Evolutionary conservation across 2,329 filamentous ascomycete genomes (phyloP), one percentile per base, ranked within the genome.

Genomic region (Laburnicola sp.): DNA sequence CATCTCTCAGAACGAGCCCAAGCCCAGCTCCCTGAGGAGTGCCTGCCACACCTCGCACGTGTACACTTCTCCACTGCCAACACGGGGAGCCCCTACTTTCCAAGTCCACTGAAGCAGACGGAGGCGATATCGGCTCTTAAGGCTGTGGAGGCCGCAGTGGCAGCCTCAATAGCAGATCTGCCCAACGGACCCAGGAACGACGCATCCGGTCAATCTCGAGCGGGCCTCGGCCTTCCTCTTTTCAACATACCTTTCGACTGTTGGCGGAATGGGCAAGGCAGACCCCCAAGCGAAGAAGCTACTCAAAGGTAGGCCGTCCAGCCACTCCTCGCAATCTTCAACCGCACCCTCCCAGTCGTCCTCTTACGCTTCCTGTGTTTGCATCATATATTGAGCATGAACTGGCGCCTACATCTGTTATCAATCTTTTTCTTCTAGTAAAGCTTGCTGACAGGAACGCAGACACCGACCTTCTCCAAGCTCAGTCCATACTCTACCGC

Each of bases 401-500:
- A n/a, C n/a, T n/a, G n/a, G n/a, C n/a, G n/a, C n/a, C 16, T 27
- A 10, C 3, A 10, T 26, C 6, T 39, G 4, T n/a, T 7, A 4
- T 6, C 9, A 9, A 10, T n/a, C 25, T 25, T 10, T 6, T n/a
- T 7, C 3, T 27, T 11, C 6, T 2, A 26, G 7, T 39, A 10
- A n/a, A n/a, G n/a, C n/a, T n/a, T n/a, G 10, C 37, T 39, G 37
- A 39, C 37, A 16, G n/a, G 2, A 11, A 4, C 30, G 10, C 38
- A 89, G 87, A 89, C 60, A 91, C 87, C 61, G 87, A 91, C 70
- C 71, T 89, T 22, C 74, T 88, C 3, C 75, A 81, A 54, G 87
- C 88, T 1, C 88, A 91, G 66, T 88, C 87, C 2, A 83, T 85
- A 54, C 75, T 83, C 4, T 91, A 91, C 64, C 82, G 87, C 6